Evolutionary conservation across 495 filamentous ascomycete genomes (phyloP), one percentile per base, ranked within the genome.

Genomic region (Penicillium maclennaniae): DNA sequence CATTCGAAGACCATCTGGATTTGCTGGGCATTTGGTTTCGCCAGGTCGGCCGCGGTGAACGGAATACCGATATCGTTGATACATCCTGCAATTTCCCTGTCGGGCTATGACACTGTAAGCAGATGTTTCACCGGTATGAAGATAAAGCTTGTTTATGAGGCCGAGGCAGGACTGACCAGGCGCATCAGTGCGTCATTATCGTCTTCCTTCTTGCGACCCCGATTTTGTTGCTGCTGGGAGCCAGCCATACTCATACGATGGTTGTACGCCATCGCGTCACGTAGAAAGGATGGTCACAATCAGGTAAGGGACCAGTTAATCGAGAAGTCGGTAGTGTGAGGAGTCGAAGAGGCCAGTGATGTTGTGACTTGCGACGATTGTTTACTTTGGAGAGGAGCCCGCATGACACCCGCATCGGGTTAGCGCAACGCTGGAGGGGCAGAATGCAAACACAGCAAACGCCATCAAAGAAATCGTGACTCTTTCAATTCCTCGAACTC

Each of bases 1-100:
- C 89, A 95, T 80, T 98, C 93, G 54, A 96, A 92, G 31, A 98
- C 88, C 79, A 90, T 87, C 70, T 97, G 95, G 43, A 95, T 91
- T 59, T 95, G 89, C 49, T 90, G 83, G 10, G 95, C 85, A 59
- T 95, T 93, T 5, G 93, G 93, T 64, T 96, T 97, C 54, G 91
- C 83, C 34, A 98, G 79, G 71, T 98, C 93, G 55, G 88, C 86
- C n/a, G 87, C 73, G 2, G 82, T 86, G 69, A 97, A 96, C 4
- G 82, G 81, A 47, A 98, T 88, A 42, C 91, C 92, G 50, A 97
- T 93, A 66, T 97, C 93, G 69, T 84, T 92, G 75, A 98, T 95
- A 70, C 93, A 98, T 63, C 87, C 91, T 61, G 91, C 90, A 48
- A 98, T 97, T 68, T 97, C 93, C 59, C 80, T 82, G 64, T 97